phyloP scores from a whole-genome alignment of 768 basidiomycete species.

The Amanita subjunquillea region DNA sequence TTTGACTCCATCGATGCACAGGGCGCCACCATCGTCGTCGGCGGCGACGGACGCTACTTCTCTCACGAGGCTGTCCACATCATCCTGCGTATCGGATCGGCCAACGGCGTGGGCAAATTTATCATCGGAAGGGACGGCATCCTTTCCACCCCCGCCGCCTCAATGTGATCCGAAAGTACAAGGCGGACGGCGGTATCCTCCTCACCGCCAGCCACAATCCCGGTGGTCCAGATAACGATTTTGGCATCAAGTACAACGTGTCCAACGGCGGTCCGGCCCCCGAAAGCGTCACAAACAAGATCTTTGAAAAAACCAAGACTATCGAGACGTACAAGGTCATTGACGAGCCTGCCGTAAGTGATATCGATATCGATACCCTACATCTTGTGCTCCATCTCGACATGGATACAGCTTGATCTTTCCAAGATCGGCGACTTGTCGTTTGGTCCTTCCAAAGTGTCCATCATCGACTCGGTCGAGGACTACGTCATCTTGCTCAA shows the following conservation, averaged over 20 bases:
- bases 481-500: slow-evolving; percentile 83
- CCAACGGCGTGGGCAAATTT: slow-evolving; percentile 85
- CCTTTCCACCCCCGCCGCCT: slow-evolving; percentile 94
- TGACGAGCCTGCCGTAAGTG: slow-evolving; percentile 60
- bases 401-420: slow-evolving; percentile 57
- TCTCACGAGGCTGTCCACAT: slow-evolving; percentile 79
- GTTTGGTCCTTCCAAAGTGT: slow-evolving; percentile 77
- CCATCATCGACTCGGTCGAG: slow-evolving; percentile 88
- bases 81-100: slow-evolving; percentile 90
- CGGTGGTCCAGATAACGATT: slow-evolving; percentile 96
- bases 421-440: slow-evolving; percentile 68
- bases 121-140: slow-evolving; percentile 89
- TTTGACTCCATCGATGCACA: slow-evolving; percentile 79
- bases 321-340: slow-evolving; percentile 81
- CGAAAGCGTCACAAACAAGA: slow-evolving; percentile 92
- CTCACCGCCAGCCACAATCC: slow-evolving; percentile 98
- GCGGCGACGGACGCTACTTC: slow-evolving; percentile 95
- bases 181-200: slow-evolving; percentile 93
- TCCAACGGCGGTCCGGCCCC: slow-evolving; percentile 97
- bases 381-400: background rate
- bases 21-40: slow-evolving; percentile 83
- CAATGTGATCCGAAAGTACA: slow-evolving; percentile 91
- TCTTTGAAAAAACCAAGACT: slow-evolving; percentile 84
- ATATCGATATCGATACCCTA: background rate
- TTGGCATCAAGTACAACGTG: slow-evolving; percentile 99